Conservation (phyloP, 2,329 filamentous ascomycete species). For the Rutstroemia sp. region DNA sequence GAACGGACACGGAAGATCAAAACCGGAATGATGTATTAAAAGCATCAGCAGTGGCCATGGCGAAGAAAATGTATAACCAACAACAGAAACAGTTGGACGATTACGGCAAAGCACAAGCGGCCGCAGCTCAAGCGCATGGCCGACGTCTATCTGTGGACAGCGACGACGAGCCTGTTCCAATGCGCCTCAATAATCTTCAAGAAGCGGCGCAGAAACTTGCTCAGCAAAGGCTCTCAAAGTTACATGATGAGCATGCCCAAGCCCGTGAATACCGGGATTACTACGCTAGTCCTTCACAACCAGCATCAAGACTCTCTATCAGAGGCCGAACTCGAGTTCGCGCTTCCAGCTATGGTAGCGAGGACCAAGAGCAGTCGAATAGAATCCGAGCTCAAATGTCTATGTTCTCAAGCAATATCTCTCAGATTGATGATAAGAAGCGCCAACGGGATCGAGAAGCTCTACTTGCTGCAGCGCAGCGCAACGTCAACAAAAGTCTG, state of each 20-base stretch:
- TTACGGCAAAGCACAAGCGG: conserved; percentile 23
- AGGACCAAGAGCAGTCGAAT: conserved; percentile 55
- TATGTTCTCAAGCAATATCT: conserved; percentile 60
- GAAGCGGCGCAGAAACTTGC: conserved; percentile 83
- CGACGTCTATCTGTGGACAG: conserved; percentile 27
- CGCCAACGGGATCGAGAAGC: conserved; percentile 66
- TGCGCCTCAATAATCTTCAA: conserved; percentile 59
- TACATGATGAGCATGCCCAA: conserved; percentile 63
- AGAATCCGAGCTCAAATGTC: conserved; percentile 75
- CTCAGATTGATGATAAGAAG: conserved; percentile 65
- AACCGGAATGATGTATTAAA: conserved; percentile 64
- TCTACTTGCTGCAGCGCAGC: conserved; percentile 71
- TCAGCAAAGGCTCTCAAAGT: conserved; percentile 71
- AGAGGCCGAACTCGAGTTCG: conserved; percentile 52
- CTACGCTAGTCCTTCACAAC: conserved; percentile 50
- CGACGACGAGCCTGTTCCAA: conserved; percentile 39
- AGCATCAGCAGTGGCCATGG: conserved; percentile 83
- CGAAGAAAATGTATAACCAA: conserved; percentile 72
- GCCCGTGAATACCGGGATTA: conserved; percentile 64
- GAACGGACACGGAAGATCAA: conserved; percentile 66
- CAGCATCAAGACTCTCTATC: conserved; percentile 42
- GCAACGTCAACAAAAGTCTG: conserved; percentile 75
- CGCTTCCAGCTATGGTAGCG: conserved; percentile 58
- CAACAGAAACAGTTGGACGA: conserved; percentile 48
- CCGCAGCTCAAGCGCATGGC: conserved; percentile 28